Evolutionary conservation across 805 yeast species (phyloP).

Genomic region (Blastobotrys chiropterorum): DNA sequence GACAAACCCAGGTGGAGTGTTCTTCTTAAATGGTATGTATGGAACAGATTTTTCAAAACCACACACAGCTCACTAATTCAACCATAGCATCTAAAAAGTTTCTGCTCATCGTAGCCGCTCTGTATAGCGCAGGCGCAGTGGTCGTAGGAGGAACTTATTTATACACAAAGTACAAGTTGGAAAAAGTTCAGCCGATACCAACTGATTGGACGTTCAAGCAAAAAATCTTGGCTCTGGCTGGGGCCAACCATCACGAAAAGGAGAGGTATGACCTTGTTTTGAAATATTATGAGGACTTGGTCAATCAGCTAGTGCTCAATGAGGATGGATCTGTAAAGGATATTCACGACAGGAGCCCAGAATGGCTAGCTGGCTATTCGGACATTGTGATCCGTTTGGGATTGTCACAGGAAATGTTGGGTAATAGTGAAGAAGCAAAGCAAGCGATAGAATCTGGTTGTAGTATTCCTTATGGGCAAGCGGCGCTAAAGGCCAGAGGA

Average conservation of each 20-base stretch:
- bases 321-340: constrained; percentile 16
- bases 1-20: neutral
- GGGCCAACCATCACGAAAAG: constrained; percentile 13
- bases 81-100: constrained; percentile 3
- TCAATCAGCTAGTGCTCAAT: constrained; percentile 17
- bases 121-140: neutral
- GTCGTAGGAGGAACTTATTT: constrained; percentile 10
- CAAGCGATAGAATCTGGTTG: constrained; percentile 25
- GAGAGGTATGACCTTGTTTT: constrained; percentile 15
- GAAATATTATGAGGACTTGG: constrained; percentile 19
- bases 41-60: neutral
- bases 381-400: constrained; percentile 29
- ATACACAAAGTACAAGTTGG: constrained; percentile 7
- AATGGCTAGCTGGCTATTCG: constrained; percentile 31
- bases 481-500: constrained; percentile 20
- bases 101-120: neutral
- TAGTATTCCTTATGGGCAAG: constrained; percentile 25
- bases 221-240: constrained; percentile 14
- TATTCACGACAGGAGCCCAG: constrained; percentile 18
- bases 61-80: neutral
- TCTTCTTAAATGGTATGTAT: neutral
- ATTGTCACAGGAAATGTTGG: constrained; percentile 16
- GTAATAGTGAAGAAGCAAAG: constrained; percentile 18
- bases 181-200: constrained; percentile 19
- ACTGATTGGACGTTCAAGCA: constrained; percentile 16